Evolutionary conservation across 257 asterid genomes (phyloP), one percentile per base, ranked within the genome.

Genomic region (Ehretia macrophylla): DNA sequence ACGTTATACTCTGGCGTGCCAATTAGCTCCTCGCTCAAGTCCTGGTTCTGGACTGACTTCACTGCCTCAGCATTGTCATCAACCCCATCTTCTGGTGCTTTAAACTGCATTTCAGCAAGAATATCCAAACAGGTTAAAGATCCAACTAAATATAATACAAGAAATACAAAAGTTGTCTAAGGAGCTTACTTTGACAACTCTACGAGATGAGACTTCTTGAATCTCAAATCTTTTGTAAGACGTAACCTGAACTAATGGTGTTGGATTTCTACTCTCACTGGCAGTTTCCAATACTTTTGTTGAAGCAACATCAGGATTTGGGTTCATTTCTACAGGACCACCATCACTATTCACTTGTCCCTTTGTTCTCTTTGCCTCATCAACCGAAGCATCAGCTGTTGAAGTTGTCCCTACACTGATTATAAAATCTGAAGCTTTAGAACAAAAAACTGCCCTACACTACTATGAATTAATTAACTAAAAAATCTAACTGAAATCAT

Each of bases 351-450:
- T 72, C 49, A 62, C 76, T 58, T 64, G 79, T 60, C 55, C 78
- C 14, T 64, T 83, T 10, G 58, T 56, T 70, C 64, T 73, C 66
- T 64, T 74, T 69, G 64, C 70, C 11, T 75, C 73, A 45, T 84
- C 88, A 27, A 58, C 47, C 20, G 84, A 72, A 38, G 77, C 75
- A 51, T 62, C 72, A 60, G 60, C 53, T 8, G 79, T 76, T 16
- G 61, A 51, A 38, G 66, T 77, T 51, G 75, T 70, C 55, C 78
- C 83, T 72, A 52, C 74, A 32, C 97, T 90, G 82, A 51, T 32
- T 17, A 17, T 17, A 32, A 0, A n/a, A n/a, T n/a, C n/a, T n/a
- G n/a, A n/a, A 56, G 20, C 27, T 65, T 16, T 17, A 39, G 52
- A 54, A 19, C 32, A 62, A 23, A 17, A 13, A 23, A 35, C 20